phyloP scores from a whole-genome alignment of 768 basidiomycete species.

The Clathrus columnatus region DNA sequence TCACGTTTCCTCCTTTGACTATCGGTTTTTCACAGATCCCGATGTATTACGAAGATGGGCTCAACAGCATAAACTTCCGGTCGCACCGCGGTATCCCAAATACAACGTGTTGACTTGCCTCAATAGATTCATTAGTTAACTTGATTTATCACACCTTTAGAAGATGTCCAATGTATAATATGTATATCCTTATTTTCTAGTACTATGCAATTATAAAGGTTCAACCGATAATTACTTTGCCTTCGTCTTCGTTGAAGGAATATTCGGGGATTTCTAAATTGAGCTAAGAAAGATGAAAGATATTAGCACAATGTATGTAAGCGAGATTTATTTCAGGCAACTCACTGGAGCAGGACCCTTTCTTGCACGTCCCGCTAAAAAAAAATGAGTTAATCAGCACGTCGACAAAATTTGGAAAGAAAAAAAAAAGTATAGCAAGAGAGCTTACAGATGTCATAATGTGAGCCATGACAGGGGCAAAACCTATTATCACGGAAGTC shows the following conservation, averaged over 20 bases:
- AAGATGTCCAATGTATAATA: neutral
- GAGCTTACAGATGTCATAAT: constrained; percentile 86
- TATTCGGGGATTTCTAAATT: constrained; percentile 92
- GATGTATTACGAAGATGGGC: constrained; percentile 46
- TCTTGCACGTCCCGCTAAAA: constrained; percentile 81
- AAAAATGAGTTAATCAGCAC: no score
- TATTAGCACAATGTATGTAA: constrained; percentile 1
- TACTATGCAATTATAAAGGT: neutral
- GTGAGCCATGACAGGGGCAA: constrained; percentile 98
- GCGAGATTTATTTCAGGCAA: constrained; percentile 4
- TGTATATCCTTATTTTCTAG: neutral
- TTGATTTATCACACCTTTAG: neutral
- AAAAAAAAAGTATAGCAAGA: constrained; percentile 10
- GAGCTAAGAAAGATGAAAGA: constrained; percentile 38
- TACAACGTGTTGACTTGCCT: constrained; percentile 55
- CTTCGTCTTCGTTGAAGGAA: constrained; percentile 80
- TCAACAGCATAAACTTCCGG: constrained; percentile 40
- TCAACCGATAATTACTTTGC: constrained; percentile 82
- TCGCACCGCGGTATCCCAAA: constrained; percentile 53
- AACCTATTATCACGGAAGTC: constrained; percentile 40
- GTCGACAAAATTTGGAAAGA: no score
- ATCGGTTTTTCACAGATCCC: constrained; percentile 34
- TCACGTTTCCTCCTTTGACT: neutral
- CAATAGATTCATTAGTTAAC: constrained; percentile 31
- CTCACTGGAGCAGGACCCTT: constrained; percentile 94